Evolutionary conservation across 108 stramenopile genomes (phyloP), one percentile per base, ranked within the genome.

Genomic region (Schizochytrium sp.): DNA sequence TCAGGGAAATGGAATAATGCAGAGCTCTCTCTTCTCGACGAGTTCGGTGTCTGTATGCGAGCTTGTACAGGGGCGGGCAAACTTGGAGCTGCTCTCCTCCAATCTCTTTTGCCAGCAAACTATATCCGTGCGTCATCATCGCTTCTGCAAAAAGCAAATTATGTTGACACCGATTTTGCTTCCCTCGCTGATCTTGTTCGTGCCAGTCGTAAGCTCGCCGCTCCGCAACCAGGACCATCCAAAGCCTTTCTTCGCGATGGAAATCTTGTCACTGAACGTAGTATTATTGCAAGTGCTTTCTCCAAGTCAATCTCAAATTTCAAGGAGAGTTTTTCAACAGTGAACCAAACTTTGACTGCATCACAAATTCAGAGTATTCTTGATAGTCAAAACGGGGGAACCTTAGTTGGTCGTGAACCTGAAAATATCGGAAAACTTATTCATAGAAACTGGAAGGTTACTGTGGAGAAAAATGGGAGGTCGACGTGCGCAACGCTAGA

Each of bases 251-350:
- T 69, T 38, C 64, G 64, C 12, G 64, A 69, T 15, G 64, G 64
- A 7, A 69, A 69, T 15, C 64, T 69, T 15, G 64, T 69, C 12
- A 44, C 64, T 38, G 64, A 69, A 44, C 64, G 64, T 44, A 69
- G 64, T 44, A 69, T 69, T 44, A 69, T 69, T 44, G 64, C 64
- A 38, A 69, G 64, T 44, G 64, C 64, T 44, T 69, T 69, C 28
- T 28, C 64, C 64, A 69, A 69, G 64, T 69, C 64, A 0, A 69
- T 69, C 2, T 38, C 40, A 8, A 69, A 69, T 44, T 69, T 69
- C 28, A 38, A 44, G 42, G 44, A 15, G 42, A 69, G 64, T 15
- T 69, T 69, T 15, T 2, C 40, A 10, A 38, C 44, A 44, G 42
- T 44, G 64, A 44, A 38, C 10, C 64, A 69, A 44, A 44, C 44